Percentiles rank a stretch among this genome's conserved stretches.
Evolutionary conservation across 2,329 filamentous ascomycete genomes (phyloP).

Genomic region (Hypoxylon sp.): DNA sequence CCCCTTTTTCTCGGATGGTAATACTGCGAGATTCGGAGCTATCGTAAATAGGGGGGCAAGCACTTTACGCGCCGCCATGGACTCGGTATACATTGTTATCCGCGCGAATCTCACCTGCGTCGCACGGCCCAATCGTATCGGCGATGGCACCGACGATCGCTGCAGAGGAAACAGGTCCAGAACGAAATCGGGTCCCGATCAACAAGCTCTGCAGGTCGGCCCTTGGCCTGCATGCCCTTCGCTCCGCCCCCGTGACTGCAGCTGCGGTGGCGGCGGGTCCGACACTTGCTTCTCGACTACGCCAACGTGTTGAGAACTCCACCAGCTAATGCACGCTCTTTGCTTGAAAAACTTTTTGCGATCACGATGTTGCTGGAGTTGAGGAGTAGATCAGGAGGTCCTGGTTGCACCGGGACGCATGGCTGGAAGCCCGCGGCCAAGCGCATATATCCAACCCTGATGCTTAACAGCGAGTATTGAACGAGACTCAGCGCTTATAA

Average conservation of each 20-base stretch:
- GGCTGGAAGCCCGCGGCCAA: slow-evolving; percentile 49
- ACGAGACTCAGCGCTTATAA: slow-evolving; percentile 48
- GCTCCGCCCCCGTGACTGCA: background rate
- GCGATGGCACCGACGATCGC: background rate
- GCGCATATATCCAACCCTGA: slow-evolving; percentile 58
- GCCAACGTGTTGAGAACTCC: slow-evolving; percentile 67
- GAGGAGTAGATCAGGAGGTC: slow-evolving; percentile 60
- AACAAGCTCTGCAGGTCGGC: background rate
- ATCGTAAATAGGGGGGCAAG: no score
- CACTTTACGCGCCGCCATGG: background rate
- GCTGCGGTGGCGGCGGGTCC: slow-evolving; percentile 11
- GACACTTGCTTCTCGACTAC: slow-evolving; percentile 58
- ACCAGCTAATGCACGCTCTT: slow-evolving; percentile 66
- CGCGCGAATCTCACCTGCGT: slow-evolving; percentile 5
- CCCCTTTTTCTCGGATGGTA: no score
- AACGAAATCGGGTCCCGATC: slow-evolving; percentile 3
- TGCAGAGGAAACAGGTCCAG: slow-evolving; percentile 7
- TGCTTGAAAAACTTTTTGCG: slow-evolving; percentile 61
- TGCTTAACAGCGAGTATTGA: slow-evolving; percentile 52
- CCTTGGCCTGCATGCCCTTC: background rate
- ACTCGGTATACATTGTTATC: slow-evolving; percentile 9
- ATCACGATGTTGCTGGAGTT: slow-evolving; percentile 64
- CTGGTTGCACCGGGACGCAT: slow-evolving; percentile 47
- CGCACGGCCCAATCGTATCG: background rate
- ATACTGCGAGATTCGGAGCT: no score